Percentiles rank a stretch among this genome's conserved stretches.
These are phyloP conservation scores for Cenchrus americanus DNA, from an alignment of 176 grass and related monocot genomes.

Conservation along the genomic window DNA sequence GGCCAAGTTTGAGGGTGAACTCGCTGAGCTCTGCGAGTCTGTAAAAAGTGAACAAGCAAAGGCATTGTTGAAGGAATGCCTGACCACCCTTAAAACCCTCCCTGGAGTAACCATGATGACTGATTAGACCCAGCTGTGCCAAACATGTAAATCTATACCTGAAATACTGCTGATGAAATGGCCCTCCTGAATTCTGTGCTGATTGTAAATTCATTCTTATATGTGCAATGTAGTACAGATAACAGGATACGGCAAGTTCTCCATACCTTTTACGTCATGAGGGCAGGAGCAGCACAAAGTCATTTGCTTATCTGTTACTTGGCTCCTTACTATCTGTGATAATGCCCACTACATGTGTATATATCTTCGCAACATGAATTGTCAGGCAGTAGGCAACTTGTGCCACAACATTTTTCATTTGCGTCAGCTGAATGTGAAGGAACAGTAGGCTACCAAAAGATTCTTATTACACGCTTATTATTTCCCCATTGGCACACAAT, in stretches of 20 bases:
- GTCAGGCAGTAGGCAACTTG: not conserved
- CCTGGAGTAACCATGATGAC: constrained; percentile 34
- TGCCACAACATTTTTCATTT: not conserved
- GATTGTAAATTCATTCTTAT: constrained; percentile 31
- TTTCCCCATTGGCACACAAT: no score
- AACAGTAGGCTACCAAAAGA: not conserved
- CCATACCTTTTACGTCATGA: not conserved
- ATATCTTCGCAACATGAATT: not conserved
- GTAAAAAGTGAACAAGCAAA: constrained; percentile 95
- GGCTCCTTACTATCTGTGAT: not conserved
- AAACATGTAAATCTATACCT: constrained; percentile 17
- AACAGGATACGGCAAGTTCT: no score
- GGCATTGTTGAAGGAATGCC: constrained; percentile 65
- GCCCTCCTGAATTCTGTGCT: not conserved
- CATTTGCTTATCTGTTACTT: not conserved
- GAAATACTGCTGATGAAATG: not conserved
- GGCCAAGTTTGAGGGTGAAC: constrained; percentile 33
- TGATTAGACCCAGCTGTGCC: constrained; percentile 10
- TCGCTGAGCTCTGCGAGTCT: constrained; percentile 56
- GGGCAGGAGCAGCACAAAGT: not conserved
- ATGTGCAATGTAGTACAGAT: constrained; percentile 11
- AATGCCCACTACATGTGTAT: not conserved
- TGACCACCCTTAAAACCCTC: constrained; percentile 55
- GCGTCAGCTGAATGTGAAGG: not conserved
- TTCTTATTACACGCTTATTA: no score